Base-by-base conservation (phyloP, 352 stramenopile species). In the Thraustotheca clavata region DNA sequence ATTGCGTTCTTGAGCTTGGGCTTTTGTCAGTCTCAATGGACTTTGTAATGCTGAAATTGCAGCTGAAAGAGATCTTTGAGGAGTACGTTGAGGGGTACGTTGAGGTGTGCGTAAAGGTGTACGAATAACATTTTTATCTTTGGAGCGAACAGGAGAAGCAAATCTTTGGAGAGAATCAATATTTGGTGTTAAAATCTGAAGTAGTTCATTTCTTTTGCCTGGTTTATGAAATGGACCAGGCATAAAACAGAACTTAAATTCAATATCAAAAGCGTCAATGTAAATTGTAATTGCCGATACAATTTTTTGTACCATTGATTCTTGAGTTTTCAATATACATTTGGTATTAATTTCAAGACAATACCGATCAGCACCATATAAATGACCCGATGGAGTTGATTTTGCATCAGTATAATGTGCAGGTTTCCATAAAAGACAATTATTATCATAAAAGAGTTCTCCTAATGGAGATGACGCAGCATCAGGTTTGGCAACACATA, bases 191-290 rank as follows among this genome's bases (percentile, higher is more conserved):
- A 65, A 43, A 16, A 65, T 33, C 1, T 11, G 9, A 27, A 52
- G n/a, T 9, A 65, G 27, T 16, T 65, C 57, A 16, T 65, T 33
- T 31, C 57, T 29, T 14, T 65, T 52, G 16, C 41, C 32, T 14
- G 22, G 46, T 32, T 65, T 65, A 33, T 55, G 24, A 27, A 57
- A 65, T 7, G 57, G 57, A 22, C 57, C 57, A 11, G 57, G 57
- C 57, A 65, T 65, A 26, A 65, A 65, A 8, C 41, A 47, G 26
- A 65, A 55, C 29, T 65, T 46, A 39, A 65, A 65, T 20, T 31
- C n/a, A 32, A 65, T 48, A 46, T 65, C 57, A 0, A 65, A 33
- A 2, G 22, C 39, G 6, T 43, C 20, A 9, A 65, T 39, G 20
- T 40, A 43, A 11, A 65, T 41, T 40, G 35, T 36, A 24, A 65